Evolutionary conservation across 169 alveolate genomes (phyloP).

Genomic region (Cryptosporidium tyzzeri): DNA sequence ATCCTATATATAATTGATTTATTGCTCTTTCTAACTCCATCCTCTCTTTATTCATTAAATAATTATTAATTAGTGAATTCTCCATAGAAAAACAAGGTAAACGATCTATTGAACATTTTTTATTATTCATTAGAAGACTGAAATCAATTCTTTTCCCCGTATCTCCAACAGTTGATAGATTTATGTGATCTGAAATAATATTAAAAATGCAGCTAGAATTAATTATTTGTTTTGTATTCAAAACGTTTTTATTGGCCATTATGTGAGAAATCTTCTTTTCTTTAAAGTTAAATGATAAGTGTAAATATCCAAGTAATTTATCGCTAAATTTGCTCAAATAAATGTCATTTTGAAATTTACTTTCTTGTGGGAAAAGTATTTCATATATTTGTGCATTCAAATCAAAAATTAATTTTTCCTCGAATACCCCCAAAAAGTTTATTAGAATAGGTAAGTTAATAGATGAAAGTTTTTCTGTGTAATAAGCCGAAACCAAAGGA

Average conservation of each 20-base stretch:
- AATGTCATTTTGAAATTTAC: background rate
- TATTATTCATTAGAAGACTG: background rate
- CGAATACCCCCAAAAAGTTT: background rate
- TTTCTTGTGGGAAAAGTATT: background rate
- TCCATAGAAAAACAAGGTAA: background rate
- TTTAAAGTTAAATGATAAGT: background rate
- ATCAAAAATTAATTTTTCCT: background rate
- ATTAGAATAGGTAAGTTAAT: constrained; percentile 3
- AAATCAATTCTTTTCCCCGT: background rate
- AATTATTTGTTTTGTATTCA: background rate
- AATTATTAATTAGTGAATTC: background rate
- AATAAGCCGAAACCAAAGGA: background rate
- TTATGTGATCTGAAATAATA: background rate
- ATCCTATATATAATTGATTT: constrained; percentile 1
- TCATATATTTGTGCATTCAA: background rate
- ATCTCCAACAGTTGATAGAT: background rate
- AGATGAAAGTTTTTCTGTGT: background rate
- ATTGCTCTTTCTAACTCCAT: background rate
- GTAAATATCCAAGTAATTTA: constrained; percentile 12
- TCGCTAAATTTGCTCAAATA: background rate
- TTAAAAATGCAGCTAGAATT: background rate
- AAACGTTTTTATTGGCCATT: background rate
- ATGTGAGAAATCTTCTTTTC: background rate
- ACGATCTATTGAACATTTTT: background rate
- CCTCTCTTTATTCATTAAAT: background rate